Evolutionary conservation across 805 yeast species (phyloP), one percentile per base, ranked within the genome.

Genomic region (Tetrapisispora namnaoensis): DNA sequence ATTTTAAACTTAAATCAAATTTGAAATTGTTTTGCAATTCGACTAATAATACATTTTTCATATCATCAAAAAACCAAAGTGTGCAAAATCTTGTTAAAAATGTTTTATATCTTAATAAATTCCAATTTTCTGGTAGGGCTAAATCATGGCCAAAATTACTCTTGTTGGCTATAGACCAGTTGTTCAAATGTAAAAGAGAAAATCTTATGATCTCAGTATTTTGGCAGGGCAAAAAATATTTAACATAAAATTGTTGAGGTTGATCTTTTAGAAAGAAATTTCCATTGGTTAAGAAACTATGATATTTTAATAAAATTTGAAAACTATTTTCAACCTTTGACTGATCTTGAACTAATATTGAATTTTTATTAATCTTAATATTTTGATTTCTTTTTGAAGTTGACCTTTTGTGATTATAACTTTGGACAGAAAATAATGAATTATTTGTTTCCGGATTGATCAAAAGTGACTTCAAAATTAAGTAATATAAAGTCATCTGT

Each of bases 271-370:
- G 49, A 16, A 42, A 37, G 27, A 50, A 50, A n/a, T 46, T 35
- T 3, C 22, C 35, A 47, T 63, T 59, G 13, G 58, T 49, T 20
- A 61, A 39, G 17, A 60, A 38, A n/a, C 62, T 49, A 49, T 56
- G 63, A 51, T 63, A 65, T 7, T 62, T 52, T 10, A 63, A 58
- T 30, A 65, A 48, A 7, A 65, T 61, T 44, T 63, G 66, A 34
- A 54, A 59, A 3, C 65, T 55, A 6, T 55, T 38, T 35, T 61
- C 63, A 42, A 55, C 61, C 21, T 45, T 38, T 4, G 35, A 20
- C 16, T 41, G 35, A 35, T 45, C 42, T 5, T 22, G 17, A 2
- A 45, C 22, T 17, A 39, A 20, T 11, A 18, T 20, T 13, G 44
- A 42, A 28, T 16, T 14, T 11, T n/a, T 6, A 30, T 42, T 42